A percentile compares a stretch with the other conserved stretches of the same genome.
Conservation (phyloP, 1,139 yeast species). For the Yamadazyma taylorii region DNA sequence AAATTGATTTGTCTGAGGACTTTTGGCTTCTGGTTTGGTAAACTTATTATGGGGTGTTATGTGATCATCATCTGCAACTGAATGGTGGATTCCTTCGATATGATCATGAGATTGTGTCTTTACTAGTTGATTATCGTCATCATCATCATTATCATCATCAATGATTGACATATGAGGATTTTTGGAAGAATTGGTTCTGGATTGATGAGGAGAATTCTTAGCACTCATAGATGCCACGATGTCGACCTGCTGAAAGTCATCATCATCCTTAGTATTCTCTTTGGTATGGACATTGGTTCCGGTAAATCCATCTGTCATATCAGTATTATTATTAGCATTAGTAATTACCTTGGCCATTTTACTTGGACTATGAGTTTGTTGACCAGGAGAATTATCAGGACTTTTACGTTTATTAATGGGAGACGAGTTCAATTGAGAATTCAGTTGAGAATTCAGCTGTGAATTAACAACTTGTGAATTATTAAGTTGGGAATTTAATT, state of each 20-base stretch:
- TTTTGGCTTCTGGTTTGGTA: constrained; percentile 42
- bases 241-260: constrained; percentile 26
- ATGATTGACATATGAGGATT: constrained; percentile 9
- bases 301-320: constrained; percentile 5
- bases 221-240: constrained; percentile 24
- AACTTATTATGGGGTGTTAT: constrained; percentile 4
- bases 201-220: constrained; percentile 16
- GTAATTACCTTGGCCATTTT: constrained; percentile 26
- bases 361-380: constrained; percentile 5
- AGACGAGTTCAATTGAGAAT: constrained; percentile 11
- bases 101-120: constrained; percentile 1
- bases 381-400: constrained; percentile 1
- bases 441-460: constrained; percentile 8
- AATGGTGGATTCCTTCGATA: background rate
- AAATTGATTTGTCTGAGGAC: constrained; percentile 1
- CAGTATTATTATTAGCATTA: constrained; percentile 17
- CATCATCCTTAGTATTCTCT: constrained; percentile 14
- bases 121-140: constrained; percentile 18
- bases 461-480: background rate
- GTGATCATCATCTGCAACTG: constrained; percentile 1
- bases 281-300: constrained; percentile 13
- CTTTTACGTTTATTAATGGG: constrained; percentile 8
- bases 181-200: constrained; percentile 1
- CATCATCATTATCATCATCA: constrained; percentile 29
- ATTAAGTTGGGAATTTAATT: constrained; percentile 5